Evolutionary conservation across 495 filamentous ascomycete genomes (phyloP).

Genomic region (Ascobolus immersus): DNA sequence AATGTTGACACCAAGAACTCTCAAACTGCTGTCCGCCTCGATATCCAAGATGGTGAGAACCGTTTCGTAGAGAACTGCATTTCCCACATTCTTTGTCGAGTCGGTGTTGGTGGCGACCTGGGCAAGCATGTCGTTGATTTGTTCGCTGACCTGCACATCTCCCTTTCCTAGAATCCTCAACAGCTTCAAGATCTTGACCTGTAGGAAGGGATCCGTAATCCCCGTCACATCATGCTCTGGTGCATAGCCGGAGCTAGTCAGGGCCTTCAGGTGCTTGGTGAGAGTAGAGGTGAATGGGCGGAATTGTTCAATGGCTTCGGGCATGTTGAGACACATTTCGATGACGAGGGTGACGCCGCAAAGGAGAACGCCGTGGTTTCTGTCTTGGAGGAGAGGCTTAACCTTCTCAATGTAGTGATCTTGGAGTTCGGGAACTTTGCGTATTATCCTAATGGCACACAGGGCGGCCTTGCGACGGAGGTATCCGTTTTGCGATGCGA

Average conservation of each 20-base stretch:
- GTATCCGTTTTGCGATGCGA: slow-evolving; percentile 85
- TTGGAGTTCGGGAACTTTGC: slow-evolving; percentile 89
- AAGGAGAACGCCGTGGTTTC: slow-evolving; percentile 82
- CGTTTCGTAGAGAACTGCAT: slow-evolving; percentile 91
- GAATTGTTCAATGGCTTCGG: slow-evolving; percentile 71
- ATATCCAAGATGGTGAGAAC: slow-evolving; percentile 95
- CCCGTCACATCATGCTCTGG: slow-evolving; percentile 95
- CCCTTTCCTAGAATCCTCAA: slow-evolving; percentile 68
- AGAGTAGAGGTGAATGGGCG: slow-evolving; percentile 50
- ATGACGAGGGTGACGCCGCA: slow-evolving; percentile 79
- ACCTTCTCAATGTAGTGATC: slow-evolving; percentile 94
- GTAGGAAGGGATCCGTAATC: slow-evolving; percentile 94
- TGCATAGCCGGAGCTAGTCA: slow-evolving; percentile 86
- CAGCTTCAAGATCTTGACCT: slow-evolving; percentile 78
- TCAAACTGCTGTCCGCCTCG: slow-evolving; percentile 78
- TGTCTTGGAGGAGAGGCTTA: slow-evolving; percentile 61
- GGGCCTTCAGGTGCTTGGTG: slow-evolving; percentile 69
- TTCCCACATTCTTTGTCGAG: slow-evolving; percentile 93
- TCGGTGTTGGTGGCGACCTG: slow-evolving; percentile 98
- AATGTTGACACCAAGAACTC: slow-evolving; percentile 91
- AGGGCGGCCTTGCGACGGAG: slow-evolving; percentile 89
- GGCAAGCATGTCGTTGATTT: slow-evolving; percentile 94
- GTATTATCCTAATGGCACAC: slow-evolving; percentile 98
- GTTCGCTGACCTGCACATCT: slow-evolving; percentile 69
- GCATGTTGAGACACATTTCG: slow-evolving; percentile 81